phyloP scores from a whole-genome alignment of 2,329 filamentous ascomycete species.

The Claviceps sp. region DNA sequence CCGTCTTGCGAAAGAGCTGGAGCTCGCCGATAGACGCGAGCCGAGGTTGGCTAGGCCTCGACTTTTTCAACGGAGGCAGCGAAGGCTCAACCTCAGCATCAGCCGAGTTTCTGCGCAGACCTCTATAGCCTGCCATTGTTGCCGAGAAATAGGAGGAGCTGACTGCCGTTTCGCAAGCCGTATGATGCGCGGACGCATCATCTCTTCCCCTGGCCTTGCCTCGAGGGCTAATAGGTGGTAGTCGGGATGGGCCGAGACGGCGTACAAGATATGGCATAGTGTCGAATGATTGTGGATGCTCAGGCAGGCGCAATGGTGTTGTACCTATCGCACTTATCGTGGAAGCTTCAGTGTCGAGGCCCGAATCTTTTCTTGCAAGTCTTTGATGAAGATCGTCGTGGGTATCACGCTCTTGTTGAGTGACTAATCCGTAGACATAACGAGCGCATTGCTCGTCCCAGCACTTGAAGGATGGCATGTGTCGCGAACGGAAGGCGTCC shows the following conservation, averaged over 20 bases:
- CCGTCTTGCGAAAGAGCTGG: slow-evolving; percentile 31
- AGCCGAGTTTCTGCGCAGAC: slow-evolving; percentile 22
- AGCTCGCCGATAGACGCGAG: slow-evolving; percentile 46
- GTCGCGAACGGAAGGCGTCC: background rate
- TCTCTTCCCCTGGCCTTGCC: slow-evolving; percentile 5
- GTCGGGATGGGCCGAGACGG: slow-evolving; percentile 1
- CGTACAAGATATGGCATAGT: background rate
- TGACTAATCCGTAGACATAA: slow-evolving; percentile 45
- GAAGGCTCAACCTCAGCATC: slow-evolving; percentile 38
- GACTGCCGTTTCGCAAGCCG: background rate
- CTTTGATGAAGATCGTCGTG: slow-evolving; percentile 34
- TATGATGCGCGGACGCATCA: slow-evolving; percentile 4
- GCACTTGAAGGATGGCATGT: slow-evolving; percentile 34
- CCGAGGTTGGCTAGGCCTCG: slow-evolving; percentile 36
- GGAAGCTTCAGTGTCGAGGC: slow-evolving; percentile 23
- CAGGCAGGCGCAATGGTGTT: slow-evolving; percentile 1
- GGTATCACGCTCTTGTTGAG: slow-evolving; percentile 35
- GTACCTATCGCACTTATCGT: slow-evolving; percentile 1
- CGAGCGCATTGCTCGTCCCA: slow-evolving; percentile 40
- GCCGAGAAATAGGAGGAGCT: too few species aligned
- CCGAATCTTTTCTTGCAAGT: slow-evolving; percentile 29
- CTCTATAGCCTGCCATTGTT: background rate
- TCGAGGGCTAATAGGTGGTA: slow-evolving; percentile 8
- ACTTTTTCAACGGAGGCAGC: slow-evolving; percentile 41
- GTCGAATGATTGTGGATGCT: background rate